Percentiles rank a stretch among this genome's conserved stretches.
Conservation (phyloP, 2,329 filamentous ascomycete species). For the Hypomyces rosellus region DNA sequence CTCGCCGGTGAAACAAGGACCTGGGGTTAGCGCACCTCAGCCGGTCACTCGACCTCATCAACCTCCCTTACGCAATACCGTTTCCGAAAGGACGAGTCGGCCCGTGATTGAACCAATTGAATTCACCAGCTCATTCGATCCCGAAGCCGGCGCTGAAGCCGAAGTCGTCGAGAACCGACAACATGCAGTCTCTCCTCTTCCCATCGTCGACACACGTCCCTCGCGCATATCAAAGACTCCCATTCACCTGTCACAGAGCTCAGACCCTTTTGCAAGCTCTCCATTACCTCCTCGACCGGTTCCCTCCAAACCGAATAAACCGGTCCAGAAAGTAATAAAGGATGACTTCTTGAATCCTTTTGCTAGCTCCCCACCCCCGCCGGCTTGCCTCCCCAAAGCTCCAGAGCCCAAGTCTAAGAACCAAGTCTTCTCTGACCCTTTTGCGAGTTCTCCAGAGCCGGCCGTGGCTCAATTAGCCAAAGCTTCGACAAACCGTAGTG, state of each 20-base stretch:
- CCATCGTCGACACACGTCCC: neutral
- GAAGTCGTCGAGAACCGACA: too few relatives aligned
- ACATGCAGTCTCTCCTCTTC: neutral
- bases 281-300: neutral
- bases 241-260: neutral
- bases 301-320: neutral
- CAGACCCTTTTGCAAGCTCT: slow-evolving; percentile 4
- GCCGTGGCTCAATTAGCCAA: neutral
- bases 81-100: neutral
- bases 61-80: neutral
- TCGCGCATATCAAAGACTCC: neutral
- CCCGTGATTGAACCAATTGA: slow-evolving; percentile 26
- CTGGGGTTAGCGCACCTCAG: neutral
- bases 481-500: slow-evolving; percentile 1
- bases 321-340: neutral
- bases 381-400: neutral
- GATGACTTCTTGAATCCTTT: slow-evolving; percentile 27
- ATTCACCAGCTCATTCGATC: slow-evolving; percentile 30
- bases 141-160: neutral
- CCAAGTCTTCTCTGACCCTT: slow-evolving; percentile 10
- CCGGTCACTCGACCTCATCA: neutral
- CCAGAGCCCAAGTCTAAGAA: neutral
- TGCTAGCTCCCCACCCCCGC: slow-evolving; percentile 25
- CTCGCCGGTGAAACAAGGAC: neutral
- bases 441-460: slow-evolving; percentile 16